Evolutionary conservation across 805 yeast species (phyloP), one percentile per base, ranked within the genome.

Genomic region (Grigorovia humatica): DNA sequence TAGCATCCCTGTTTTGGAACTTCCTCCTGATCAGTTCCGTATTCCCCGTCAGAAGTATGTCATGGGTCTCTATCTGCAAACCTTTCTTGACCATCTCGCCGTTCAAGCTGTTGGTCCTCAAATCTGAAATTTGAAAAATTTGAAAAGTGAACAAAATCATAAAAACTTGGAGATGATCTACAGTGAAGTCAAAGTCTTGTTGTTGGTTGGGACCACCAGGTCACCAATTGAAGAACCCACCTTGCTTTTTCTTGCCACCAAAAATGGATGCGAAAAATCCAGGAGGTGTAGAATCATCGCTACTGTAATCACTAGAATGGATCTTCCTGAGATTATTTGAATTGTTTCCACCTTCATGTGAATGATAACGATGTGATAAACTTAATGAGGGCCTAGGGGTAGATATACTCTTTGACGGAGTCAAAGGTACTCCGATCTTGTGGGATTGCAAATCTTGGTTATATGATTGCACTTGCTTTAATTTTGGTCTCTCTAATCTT

Each of bases 21-120:
- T 38, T 38, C 27, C 52, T 53, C 42, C 56, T 58, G 13, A 66
- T 54, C 0, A 67, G 51, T 32, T 64, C 66, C n/a, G 63, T 48
- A 46, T 67, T 67, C 2, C 60, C 58, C 1, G 67, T 59, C 19
- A 55, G 46, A 18, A 67, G 49, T 1, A 61, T 15, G 15, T 38
- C 42, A 38, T 38, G 42, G 2, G 42, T 38, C n/a, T 38, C 42
- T 15, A 38, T 38, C 18, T 38, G 42, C 17, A 38, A 38, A 38
- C 42, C 42, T 38, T 17, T 43, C 47, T 17, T 47, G 9, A 6
- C 23, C 45, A 17, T 35, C 52, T 32, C 27, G 6, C 3, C 3
- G 27, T 6, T 23, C 6, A 3, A 23, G 27, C 27, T 23, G 27
- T 23, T 3, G 6, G 3, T 23, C 27, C 27, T 23, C 6, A 23